A percentile compares a stretch with the other conserved stretches of the same genome.
phyloP scores from a whole-genome alignment of 345 rosid genomes.

The Salix brachista region DNA sequence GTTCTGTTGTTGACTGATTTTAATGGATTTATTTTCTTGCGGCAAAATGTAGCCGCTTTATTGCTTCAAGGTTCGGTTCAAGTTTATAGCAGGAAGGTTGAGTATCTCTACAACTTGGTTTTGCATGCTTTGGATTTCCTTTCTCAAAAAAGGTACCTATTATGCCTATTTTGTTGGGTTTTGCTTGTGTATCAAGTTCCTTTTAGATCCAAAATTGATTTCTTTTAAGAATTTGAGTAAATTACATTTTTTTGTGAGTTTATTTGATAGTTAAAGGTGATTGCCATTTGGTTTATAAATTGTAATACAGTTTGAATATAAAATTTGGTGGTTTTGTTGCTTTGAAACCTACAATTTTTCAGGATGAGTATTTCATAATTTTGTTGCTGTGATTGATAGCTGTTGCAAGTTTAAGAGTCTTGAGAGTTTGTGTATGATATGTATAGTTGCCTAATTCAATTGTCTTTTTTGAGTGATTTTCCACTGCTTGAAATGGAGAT shows the following conservation, averaged over 20 bases:
- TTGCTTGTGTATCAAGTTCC: too few relatives aligned
- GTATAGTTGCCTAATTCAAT: neutral
- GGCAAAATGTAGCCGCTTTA: conserved; percentile 75
- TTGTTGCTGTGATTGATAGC: neutral
- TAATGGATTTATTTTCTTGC: neutral
- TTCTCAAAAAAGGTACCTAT: conserved; percentile 65
- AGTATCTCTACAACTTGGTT: conserved; percentile 85
- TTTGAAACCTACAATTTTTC: neutral
- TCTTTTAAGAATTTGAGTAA: neutral
- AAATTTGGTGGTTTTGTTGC: neutral
- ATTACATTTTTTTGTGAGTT: neutral
- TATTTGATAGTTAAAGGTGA: neutral
- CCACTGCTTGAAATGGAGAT: neutral
- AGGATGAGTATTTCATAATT: neutral
- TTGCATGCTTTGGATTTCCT: conserved; percentile 91
- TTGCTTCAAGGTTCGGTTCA: conserved; percentile 97
- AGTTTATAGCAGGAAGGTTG: conserved; percentile 95
- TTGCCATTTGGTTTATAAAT: neutral
- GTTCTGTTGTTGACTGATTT: neutral
- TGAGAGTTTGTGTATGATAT: neutral
- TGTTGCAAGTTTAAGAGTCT: neutral
- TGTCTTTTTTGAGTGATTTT: neutral
- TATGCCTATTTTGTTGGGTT: neutral
- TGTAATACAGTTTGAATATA: neutral
- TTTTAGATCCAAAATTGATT: neutral